Base-by-base conservation (phyloP, 495 filamentous ascomycete species). In the Penicillium simplicissimum region DNA sequence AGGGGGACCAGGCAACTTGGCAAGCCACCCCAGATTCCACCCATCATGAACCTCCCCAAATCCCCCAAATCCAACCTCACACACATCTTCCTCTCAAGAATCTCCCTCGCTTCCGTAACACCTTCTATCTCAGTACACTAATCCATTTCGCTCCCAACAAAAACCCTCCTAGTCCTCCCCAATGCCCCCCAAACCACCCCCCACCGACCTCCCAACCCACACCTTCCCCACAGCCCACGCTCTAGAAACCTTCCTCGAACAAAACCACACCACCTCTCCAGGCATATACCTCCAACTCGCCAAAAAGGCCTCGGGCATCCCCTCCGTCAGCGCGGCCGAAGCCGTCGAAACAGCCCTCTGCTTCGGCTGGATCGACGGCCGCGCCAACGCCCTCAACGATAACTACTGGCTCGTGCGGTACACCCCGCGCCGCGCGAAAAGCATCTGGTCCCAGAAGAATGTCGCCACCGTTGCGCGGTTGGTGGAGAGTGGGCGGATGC, bases 281-380 rank as follows among this genome's bases (percentile, higher is more conserved):
- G 84, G 83, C 13, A 66, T 87, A 42, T 81, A 84, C 75, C 73
- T 87, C 15, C 81, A 82, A 61, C 72, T 85, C 51, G 77, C 79
- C 64, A 85, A 85, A 61, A 85, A 85, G 57, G 57, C 66, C 23
- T 75, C 79, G 10, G 66, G 66, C 3, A 70, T 74, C 25, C 61
- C 72, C 0, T 83, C 82, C 0, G 71, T 85, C 15, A 77, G 76
- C n/a, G 76, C 82, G 33, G 72, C 76, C 13, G 76, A 85, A 62
- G 84, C 84, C 9, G 76, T 85, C 34, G 80, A 86, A 71, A 67
- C 73, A 28, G 82, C 83, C 8, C 70, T 87, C 3, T 87, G 84
- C 63, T 81, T 81, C 60, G 83, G 84, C 8, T 87, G 84, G 84
- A 87, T 87, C 54, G 84, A 87, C 66, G 84, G 83, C 4, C 83